Evolutionary conservation across 192 early-diverging fungal species (phyloP), one percentile per base, ranked within the genome.

Genomic region (Umbelopsis isabellina): DNA sequence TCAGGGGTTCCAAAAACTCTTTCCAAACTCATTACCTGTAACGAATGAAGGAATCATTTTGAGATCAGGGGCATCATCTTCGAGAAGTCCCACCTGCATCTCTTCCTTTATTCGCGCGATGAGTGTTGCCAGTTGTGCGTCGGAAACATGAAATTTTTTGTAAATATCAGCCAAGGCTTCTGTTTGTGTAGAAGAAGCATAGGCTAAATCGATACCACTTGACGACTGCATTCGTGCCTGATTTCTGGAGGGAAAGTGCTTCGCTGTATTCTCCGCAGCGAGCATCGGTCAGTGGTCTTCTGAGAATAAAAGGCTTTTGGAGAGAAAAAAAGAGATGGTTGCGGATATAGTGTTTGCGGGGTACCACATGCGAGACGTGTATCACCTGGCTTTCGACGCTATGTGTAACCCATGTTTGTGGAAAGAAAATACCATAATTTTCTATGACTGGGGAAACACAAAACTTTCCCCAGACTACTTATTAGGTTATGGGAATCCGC

Each of bases 1-100:
- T 46, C 50, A 70, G 46, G 46, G 49, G 51, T 1, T 30, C 27
- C 45, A 58, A 46, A 48, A 8, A 27, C 23, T 44, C 25, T 15
- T 12, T 23, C 18, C 41, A 46, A 6, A 15, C 41, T 3, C 3
- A 21, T 72, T 82, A 61, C 87, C 82, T 53, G 84, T 82, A 71
- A 98, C 93, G 79, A 86, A 96, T 7, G 93, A 91, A 9, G 95
- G 95, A 76, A 96, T 91, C 95, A 95, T 94, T 47, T 86, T 85
- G 49, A 91, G 58, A 55, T 74, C 72, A 33, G 69, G 71, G 8
- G 72, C 58, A 50, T 70, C 65, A 48, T 79, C 77, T 47, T 71
- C 69, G 4, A 18, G 47, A 44, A 79, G 47, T n/a, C 77, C 77
- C 16, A 66, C 30, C 27, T 65, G 35, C 25, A 79, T 47, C 65